Percentiles rank a stretch among this genome's conserved stretches.
Conservation (phyloP, 2,329 filamentous ascomycete genomes). For the Epichloe hybrida region DNA sequence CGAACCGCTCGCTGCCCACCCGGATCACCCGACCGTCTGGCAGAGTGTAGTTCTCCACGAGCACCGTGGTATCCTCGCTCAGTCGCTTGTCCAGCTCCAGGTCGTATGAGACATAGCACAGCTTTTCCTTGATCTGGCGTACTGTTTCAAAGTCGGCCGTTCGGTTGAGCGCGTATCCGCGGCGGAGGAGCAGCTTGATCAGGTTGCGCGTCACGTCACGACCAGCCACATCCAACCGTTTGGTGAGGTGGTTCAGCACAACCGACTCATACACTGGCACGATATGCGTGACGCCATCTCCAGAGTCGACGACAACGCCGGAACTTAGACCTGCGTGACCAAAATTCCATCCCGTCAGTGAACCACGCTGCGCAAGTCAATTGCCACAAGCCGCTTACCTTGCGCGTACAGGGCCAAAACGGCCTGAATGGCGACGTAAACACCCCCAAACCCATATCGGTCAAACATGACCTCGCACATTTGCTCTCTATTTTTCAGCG, state of each 20-base stretch:
- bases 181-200: constrained; percentile 82
- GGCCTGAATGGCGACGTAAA: constrained; percentile 96
- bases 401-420: constrained; percentile 93
- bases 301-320: constrained; percentile 96
- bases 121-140: constrained; percentile 98
- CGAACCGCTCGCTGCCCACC: constrained; percentile 92
- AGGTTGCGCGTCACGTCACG: constrained; percentile 97
- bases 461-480: constrained; percentile 99
- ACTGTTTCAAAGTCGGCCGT: constrained; percentile 99
- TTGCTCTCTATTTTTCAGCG: constrained; percentile 87
- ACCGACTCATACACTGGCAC: constrained; percentile 97
- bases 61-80: constrained; percentile 90
- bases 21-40: constrained; percentile 93
- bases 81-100: constrained; percentile 90
- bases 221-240: constrained; percentile 85
- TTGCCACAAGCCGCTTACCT: constrained; percentile 42
- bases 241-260: constrained; percentile 91
- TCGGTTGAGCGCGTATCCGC: constrained; percentile 92
- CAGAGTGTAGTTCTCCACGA: constrained; percentile 95
- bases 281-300: constrained; percentile 96
- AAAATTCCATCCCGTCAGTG: neutral
- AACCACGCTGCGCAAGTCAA: neutral
- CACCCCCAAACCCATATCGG: constrained; percentile 86
- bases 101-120: constrained; percentile 98
- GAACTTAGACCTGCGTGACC: constrained; percentile 55